Evolutionary conservation across 495 filamentous ascomycete species (phyloP).

Genomic region (Hamigera avellanea): DNA sequence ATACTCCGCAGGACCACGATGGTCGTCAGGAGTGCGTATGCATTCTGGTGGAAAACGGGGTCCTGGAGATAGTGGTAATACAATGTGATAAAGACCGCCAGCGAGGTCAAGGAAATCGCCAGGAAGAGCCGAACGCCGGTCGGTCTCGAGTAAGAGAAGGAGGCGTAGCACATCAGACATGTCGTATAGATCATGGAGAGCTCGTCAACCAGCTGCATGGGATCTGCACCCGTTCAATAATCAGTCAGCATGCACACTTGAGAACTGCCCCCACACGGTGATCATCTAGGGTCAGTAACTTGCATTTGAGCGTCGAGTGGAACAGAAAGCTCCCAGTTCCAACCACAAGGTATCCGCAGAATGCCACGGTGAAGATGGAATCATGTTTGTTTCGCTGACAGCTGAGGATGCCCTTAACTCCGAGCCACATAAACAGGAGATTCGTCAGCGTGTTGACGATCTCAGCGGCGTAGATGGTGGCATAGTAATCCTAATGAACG

Average conservation of each 20-base stretch:
- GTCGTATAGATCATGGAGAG: slow-evolving; percentile 97
- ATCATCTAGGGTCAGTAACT: slow-evolving; percentile 5
- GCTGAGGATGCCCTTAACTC: slow-evolving; percentile 58
- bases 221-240: slow-evolving; percentile 50
- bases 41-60: slow-evolving; percentile 84
- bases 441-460: slow-evolving; percentile 73
- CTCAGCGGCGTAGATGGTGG: slow-evolving; percentile 47
- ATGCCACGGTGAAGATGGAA: slow-evolving; percentile 58
- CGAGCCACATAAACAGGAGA: slow-evolving; percentile 62
- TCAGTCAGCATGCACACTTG: background rate
- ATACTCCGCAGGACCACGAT: slow-evolving; percentile 69
- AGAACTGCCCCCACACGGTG: background rate
- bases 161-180: slow-evolving; percentile 82
- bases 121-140: slow-evolving; percentile 41
- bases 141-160: slow-evolving; percentile 64
- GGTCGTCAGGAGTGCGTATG: slow-evolving; percentile 71
- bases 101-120: slow-evolving; percentile 43
- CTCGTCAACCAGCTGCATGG: slow-evolving; percentile 96
- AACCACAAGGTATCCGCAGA: slow-evolving; percentile 65
- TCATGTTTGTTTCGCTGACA: slow-evolving; percentile 62
- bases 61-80: slow-evolving; percentile 94
- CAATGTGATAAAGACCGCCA: slow-evolving; percentile 73
- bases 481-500: slow-evolving; percentile 44
- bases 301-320: slow-evolving; percentile 74
- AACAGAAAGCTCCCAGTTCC: slow-evolving; percentile 74